Evolutionary conservation across 139 green algal species (phyloP).

Genomic region (Bryopsis sp.): DNA sequence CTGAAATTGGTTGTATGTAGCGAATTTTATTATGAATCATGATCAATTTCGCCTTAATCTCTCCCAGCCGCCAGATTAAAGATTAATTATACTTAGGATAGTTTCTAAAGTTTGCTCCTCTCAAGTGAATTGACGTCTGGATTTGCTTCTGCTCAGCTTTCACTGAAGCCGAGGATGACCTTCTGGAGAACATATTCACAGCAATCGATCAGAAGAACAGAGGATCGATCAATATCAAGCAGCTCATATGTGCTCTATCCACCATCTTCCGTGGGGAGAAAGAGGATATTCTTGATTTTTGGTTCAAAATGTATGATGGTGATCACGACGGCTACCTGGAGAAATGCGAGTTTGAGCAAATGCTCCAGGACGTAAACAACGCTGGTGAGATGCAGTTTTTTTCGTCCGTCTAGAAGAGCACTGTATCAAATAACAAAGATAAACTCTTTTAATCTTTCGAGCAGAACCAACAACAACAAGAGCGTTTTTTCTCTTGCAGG

Average conservation of each 20-base stretch:
- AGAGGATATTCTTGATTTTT: constrained; percentile 26
- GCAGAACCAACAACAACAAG: no score
- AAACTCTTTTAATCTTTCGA: no score
- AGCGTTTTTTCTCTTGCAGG: no score
- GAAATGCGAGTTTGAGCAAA: constrained; percentile 25
- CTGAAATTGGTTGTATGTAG: no score
- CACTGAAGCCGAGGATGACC: constrained; percentile 14
- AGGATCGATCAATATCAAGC: constrained; percentile 24
- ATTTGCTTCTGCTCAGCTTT: no score
- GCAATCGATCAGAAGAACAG: constrained; percentile 23
- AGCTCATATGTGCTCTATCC: constrained; percentile 23
- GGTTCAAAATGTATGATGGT: constrained; percentile 28
- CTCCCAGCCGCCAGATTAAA: no score
- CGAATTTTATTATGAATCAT: no score
- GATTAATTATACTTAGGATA: no score
- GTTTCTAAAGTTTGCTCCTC: no score
- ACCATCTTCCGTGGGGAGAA: constrained; percentile 24
- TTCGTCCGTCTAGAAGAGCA: not conserved
- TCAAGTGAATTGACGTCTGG: no score
- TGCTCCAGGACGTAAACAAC: constrained; percentile 27
- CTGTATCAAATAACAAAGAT: not conserved
- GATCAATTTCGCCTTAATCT: no score
- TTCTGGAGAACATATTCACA: constrained; percentile 25
- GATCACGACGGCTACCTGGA: constrained; percentile 16
- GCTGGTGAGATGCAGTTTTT: no score